Base-by-base conservation (phyloP, 2,329 filamentous ascomycete genomes). In the Penicillium sp. region DNA sequence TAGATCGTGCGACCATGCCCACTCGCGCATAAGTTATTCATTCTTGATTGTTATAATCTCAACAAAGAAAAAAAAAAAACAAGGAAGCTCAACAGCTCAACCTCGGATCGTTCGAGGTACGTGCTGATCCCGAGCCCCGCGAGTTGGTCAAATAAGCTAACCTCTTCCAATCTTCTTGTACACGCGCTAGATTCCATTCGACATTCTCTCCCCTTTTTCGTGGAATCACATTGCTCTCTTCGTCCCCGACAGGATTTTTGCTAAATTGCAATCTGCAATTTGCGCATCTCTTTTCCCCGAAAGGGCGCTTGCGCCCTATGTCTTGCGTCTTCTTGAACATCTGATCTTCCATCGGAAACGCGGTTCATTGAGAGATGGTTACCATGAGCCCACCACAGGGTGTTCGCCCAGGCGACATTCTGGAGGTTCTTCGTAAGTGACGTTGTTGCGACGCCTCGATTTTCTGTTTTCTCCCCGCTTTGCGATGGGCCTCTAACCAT, bases 381-480 rank as follows among this genome's bases (percentile, higher is more conserved):
- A 48, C 49, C 45, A 42, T 52, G 45, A 35, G 45, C 33, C 68
- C 68, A 46, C 68, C 70, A 38, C 66, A 64, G 44, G 64, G 65
- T 51, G 68, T 68, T 36, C 60, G 53, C 41, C 70, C 71, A 28
- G 73, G 74, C 30, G 72, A 76, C 62, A 58, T 70, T 49, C 62
- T 76, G 22, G 62, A 74, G 11, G 74, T 75, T 53, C 63, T 75
- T 57, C 74, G 73, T 76, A 66, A 65, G 73, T 74, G 27, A 40
- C 41, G 22, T 36, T 43, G 30, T 40, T 43, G 50, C 54, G 49
- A 49, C 50, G 43, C 13, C 36, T 33, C 28, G 44, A 46, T 37
- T n/a, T 25, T 11, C 3, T 16, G 9, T 13, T 22, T 16, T n/a
- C n/a, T n/a, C 27, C 18, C 22, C 29, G 10, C 2, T 7, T 37